These are phyloP conservation scores for Phoma sp. DNA, from an alignment of 2,329 filamentous ascomycete species.

Conservation along the genomic window DNA sequence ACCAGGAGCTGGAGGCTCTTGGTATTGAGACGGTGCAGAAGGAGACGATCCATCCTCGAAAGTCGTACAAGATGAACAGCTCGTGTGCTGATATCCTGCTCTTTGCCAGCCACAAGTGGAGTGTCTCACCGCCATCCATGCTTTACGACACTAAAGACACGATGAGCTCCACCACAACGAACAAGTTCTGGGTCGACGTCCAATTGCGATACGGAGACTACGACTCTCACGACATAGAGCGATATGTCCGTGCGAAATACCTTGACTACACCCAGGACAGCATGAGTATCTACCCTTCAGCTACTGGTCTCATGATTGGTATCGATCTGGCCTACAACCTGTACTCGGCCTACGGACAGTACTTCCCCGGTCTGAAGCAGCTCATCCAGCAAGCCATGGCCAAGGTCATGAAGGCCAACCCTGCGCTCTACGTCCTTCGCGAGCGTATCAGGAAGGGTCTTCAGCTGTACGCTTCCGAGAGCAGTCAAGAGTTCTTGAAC, in stretches of 20 bases:
- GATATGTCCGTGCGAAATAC: slow-evolving; percentile 97
- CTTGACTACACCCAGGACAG: slow-evolving; percentile 98
- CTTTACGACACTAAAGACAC: slow-evolving; percentile 96
- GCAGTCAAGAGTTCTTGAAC: slow-evolving; percentile 98
- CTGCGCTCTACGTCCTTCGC: slow-evolving; percentile 90
- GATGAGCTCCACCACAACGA: slow-evolving; percentile 91
- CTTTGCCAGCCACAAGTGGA: slow-evolving; percentile 99
- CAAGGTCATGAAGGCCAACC: slow-evolving; percentile 99
- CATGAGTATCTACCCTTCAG: slow-evolving; percentile 97
- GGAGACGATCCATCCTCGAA: slow-evolving; percentile 97
- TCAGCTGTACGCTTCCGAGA: slow-evolving; percentile 96
- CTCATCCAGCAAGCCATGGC: slow-evolving; percentile 98
- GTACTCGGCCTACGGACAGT: slow-evolving; percentile 97
- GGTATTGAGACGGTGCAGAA: slow-evolving; percentile 98
- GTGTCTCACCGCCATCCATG: slow-evolving; percentile 89
- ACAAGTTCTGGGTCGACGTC: slow-evolving; percentile 99
- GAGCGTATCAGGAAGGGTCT: slow-evolving; percentile 99
- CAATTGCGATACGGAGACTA: slow-evolving; percentile 97
- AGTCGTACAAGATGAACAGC: slow-evolving; percentile 99
- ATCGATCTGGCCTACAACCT: slow-evolving; percentile 98
- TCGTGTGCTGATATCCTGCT: slow-evolving; percentile 96
- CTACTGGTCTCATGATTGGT: slow-evolving; percentile 95
- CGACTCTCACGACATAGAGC: slow-evolving; percentile 97
- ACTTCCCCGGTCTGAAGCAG: slow-evolving; percentile 96
- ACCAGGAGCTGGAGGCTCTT: slow-evolving; percentile 93